Conservation (phyloP, 2,329 filamentous ascomycete species). For the Diplocarpon rosae region DNA sequence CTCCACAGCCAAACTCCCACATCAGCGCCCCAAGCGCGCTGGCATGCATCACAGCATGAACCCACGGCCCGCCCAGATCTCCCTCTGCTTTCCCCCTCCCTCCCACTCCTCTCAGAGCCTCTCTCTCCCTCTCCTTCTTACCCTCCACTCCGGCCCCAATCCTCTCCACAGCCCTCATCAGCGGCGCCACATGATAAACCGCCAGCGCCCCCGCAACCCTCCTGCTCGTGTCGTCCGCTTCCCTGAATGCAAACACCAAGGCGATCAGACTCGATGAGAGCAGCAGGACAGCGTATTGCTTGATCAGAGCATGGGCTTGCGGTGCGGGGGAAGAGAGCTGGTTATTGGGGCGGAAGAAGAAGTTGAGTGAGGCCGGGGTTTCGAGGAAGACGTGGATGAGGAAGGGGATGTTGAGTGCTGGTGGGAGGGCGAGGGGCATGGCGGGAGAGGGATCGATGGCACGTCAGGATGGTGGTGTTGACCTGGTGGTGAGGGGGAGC, state of each 20-base stretch:
- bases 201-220: constrained; percentile 27
- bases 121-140: background rate
- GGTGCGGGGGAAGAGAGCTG: constrained; percentile 26
- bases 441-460: background rate
- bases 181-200: constrained; percentile 28
- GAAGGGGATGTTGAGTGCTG: constrained; percentile 16
- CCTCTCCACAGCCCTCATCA: constrained; percentile 21
- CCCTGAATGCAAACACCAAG: constrained; percentile 23
- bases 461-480: too few relatives aligned
- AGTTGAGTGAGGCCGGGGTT: constrained; percentile 28
- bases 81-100: constrained; percentile 7
- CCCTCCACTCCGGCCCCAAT: constrained; percentile 5
- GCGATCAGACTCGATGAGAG: constrained; percentile 28
- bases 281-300: constrained; percentile 31
- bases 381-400: constrained; percentile 29
- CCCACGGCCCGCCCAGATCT: constrained; percentile 16
- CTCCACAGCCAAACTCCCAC: background rate
- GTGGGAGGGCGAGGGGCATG: background rate
- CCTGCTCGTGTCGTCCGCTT: constrained; percentile 22
- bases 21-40: constrained; percentile 2
- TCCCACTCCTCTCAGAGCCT: constrained; percentile 16
- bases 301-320: constrained; percentile 28
- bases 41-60: constrained; percentile 21
- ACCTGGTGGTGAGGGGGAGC: too few relatives aligned
- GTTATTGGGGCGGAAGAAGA: constrained; percentile 27